Base-by-base conservation (phyloP, 108 stramenopile species). In the Fistulifera solaris region DNA sequence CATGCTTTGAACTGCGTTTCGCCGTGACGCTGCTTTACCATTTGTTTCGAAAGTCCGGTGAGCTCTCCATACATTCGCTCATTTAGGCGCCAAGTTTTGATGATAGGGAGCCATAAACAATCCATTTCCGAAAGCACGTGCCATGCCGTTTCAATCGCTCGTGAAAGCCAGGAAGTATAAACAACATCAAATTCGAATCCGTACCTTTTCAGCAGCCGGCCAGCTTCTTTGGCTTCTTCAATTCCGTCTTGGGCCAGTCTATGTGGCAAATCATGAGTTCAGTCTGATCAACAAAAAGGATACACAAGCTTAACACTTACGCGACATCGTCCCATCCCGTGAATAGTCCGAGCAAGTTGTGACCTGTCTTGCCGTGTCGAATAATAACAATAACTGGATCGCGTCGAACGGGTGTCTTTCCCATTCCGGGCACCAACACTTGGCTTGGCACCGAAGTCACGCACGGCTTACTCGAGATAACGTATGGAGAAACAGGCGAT, bases 131-230 rank as follows among this genome's bases (percentile, higher is more conserved):
- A 94, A 65, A 94, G 72, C 10, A 87, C 92, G 61, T 80, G 66
- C 76, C 74, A 73, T 1, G 80, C 82, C 2, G 89, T 89, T 44
- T 81, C 87, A 23, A 94, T 83, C 25, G 97, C 95, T 23, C 97
- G 56, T 14, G 90, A 88, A n/a, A 99, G 78, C 80, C 93, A 87
- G 0, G 82, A 85, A n/a, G 96, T 96, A 70, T 98, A 99, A 1
- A 97, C 96, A 27, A 90, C 74, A 68, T 99, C 96, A 64, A 99
- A 96, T 40, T 94, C 86, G 60, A 95, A 87, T 0, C 90, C 91
- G 69, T 93, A 87, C 19, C 60, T 31, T 40, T 85, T 85, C 19
- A 95, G 58, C 12, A 93, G 58, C 11, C 61, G 56, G 7, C 95
- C 95, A 13, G 95, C 95, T 6, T 56, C 61, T 43, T 77, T 78